Base-by-base conservation (phyloP, 1,139 yeast species). In the Diutina pseudorugosa region DNA sequence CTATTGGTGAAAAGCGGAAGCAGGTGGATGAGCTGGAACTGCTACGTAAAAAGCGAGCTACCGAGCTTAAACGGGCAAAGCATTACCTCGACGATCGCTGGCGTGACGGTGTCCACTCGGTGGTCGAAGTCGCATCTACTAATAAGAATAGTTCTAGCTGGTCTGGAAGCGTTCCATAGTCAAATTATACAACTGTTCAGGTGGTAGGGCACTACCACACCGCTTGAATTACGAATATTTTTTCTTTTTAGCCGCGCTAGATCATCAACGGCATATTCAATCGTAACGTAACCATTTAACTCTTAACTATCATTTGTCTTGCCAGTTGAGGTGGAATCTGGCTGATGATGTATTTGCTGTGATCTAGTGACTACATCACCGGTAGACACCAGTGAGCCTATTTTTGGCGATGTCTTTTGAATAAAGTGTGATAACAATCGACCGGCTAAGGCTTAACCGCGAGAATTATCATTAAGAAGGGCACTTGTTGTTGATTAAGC, bases 71-170 rank as follows among this genome's bases (percentile, higher is more conserved):
- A 53, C 74, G 76, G 1, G 71, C 66, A 20, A 60, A 65, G 50
- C 70, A 67, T 52, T 68, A 72, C 56, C 62, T 73, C 51, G 59
- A 64, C 33, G 61, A 61, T 21, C 59, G 70, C 54, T 74, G 78
- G 77, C 67, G 64, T 52, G 73, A 71, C 36, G 75, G 76, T 2
- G 60, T 74, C 36, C 62, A 62, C 52, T 58, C 68, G 6, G 64
- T 69, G 53, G 72, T 73, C 43, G 77, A 72, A 51, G 54, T 66
- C 69, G n/a, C 70, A 70, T 53, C 19, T 20, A 41, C n/a, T 8
- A 52, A 9, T 18, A 25, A n/a, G 36, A n/a, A 20, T 14, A 25
- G 36, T 30, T 30, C 30, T n/a, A 25, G 36, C 48, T 23, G 36
- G 30, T 25, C 36, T 21, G 48, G 36, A n/a, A 23, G 16, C 33